phyloP scores from a whole-genome alignment of 2,329 filamentous ascomycete genomes.

The Pseudogymnoascus sp. region DNA sequence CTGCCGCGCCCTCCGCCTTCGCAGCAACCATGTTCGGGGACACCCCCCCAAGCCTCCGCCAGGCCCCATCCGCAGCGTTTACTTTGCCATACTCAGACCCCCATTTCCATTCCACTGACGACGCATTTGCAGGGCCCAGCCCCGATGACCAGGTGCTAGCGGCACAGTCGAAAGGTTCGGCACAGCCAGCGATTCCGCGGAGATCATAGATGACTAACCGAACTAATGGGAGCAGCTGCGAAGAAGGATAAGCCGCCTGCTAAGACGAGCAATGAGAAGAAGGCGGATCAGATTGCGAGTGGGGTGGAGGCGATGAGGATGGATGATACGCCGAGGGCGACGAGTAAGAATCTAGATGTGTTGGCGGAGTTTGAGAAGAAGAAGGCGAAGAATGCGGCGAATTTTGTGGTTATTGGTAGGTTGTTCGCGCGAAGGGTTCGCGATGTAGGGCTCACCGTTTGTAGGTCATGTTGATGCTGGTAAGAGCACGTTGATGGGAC shows the following conservation, averaged over 20 bases:
- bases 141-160: conserved; percentile 83
- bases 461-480: conserved; percentile 92
- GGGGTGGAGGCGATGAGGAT: conserved; percentile 39
- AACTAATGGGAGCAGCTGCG: conserved; percentile 29
- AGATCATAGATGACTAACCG: conserved; percentile 17
- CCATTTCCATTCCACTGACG: conserved; percentile 34
- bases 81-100: conserved; percentile 32
- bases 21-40: conserved; percentile 36
- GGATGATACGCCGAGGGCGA: conserved; percentile 47
- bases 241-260: conserved; percentile 30
- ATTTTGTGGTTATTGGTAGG: conserved; percentile 87
- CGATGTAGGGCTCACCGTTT: conserved; percentile 6
- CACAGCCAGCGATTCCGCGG: conserved; percentile 23
- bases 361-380: conserved; percentile 69
- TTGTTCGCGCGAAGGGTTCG: conserved; percentile 8
- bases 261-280: conserved; percentile 34
- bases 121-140: conserved; percentile 75
- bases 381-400: conserved; percentile 69
- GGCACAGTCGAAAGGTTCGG: conserved; percentile 83
- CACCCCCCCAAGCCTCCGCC: conserved; percentile 13
- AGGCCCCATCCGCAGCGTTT: conserved; percentile 23
- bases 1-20: conserved; percentile 31
- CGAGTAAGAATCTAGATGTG: conserved; percentile 77
- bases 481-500: conserved; percentile 95
- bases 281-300: conserved; percentile 34